Evolutionary conservation across 2,329 filamentous ascomycete species (phyloP).

Genomic region (Penicillium rolfsii): DNA sequence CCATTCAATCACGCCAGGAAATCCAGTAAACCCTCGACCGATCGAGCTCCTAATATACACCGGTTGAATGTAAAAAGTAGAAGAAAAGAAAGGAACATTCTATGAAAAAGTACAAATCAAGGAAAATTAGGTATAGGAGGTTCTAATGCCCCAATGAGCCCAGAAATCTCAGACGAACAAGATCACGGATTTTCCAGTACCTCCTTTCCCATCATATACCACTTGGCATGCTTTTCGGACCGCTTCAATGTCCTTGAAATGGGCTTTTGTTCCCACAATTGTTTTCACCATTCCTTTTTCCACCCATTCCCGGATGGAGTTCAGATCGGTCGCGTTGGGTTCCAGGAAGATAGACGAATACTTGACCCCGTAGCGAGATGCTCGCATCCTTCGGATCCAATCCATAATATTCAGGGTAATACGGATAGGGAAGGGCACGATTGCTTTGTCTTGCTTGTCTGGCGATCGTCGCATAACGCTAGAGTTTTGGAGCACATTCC

Average conservation of each 20-base stretch:
- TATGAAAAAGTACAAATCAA: background rate
- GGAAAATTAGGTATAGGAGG: background rate
- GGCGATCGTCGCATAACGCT: constrained; percentile 27
- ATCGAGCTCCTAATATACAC: background rate
- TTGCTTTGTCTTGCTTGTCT: constrained; percentile 14
- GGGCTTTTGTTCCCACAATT: constrained; percentile 46
- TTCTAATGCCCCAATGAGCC: background rate
- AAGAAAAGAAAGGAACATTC: background rate
- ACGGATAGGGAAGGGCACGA: constrained; percentile 31
- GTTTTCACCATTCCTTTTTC: constrained; percentile 49
- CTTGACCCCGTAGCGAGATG: constrained; percentile 50
- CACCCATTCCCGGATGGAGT: constrained; percentile 46
- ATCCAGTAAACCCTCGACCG: background rate
- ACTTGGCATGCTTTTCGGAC: constrained; percentile 46
- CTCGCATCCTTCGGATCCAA: constrained; percentile 46
- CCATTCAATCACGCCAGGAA: background rate
- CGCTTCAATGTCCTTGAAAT: constrained; percentile 49
- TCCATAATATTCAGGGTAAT: constrained; percentile 39
- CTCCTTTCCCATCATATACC: constrained; percentile 47
- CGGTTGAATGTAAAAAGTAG: background rate
- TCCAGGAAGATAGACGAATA: constrained; percentile 50
- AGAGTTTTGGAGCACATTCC: constrained; percentile 36
- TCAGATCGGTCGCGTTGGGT: constrained; percentile 46
- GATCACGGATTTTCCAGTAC: constrained; percentile 50
- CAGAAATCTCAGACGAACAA: constrained; percentile 7